Evolutionary conservation across 768 basidiomycete species (phyloP).

Genomic region (Boletus pseudopeckii): DNA sequence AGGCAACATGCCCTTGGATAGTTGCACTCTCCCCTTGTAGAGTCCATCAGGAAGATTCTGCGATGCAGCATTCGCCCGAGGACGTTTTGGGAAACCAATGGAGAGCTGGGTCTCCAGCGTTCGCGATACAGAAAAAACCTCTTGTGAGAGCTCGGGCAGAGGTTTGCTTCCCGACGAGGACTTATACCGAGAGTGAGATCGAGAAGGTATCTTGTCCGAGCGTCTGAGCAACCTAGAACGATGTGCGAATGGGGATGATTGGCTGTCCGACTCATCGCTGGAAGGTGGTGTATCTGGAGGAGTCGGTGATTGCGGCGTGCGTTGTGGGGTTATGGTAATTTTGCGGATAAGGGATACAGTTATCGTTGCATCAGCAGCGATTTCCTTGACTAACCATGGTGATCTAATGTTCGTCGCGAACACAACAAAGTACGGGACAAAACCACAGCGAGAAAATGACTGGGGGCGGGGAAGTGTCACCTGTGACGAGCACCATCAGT

Average conservation of each 20-base stretch:
- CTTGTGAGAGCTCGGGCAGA: slow-evolving; percentile 24
- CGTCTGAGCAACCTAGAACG: slow-evolving; percentile 31
- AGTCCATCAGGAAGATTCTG: slow-evolving; percentile 65
- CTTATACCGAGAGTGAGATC: slow-evolving; percentile 11
- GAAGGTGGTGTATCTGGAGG: slow-evolving; percentile 48
- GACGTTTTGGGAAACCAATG: slow-evolving; percentile 71
- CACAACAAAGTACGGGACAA: slow-evolving; percentile 71
- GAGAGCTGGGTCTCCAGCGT: slow-evolving; percentile 42
- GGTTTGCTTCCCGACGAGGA: slow-evolving; percentile 19
- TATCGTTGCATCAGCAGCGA: slow-evolving; percentile 68
- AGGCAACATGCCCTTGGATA: slow-evolving; percentile 60
- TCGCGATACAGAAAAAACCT: slow-evolving; percentile 16
- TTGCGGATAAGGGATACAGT: slow-evolving; percentile 64
- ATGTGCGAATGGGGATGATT: slow-evolving; percentile 3
- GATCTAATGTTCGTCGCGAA: slow-evolving; percentile 65
- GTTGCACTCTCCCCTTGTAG: slow-evolving; percentile 53
- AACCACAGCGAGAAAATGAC: slow-evolving; percentile 56
- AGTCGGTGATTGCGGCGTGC: slow-evolving; percentile 38
- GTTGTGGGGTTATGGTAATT: slow-evolving; percentile 47
- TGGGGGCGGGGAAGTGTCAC: slow-evolving; percentile 61
- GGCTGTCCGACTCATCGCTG: slow-evolving; percentile 43
- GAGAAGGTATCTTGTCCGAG: slow-evolving; percentile 23
- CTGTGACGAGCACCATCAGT: slow-evolving; percentile 24
- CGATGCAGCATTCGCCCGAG: slow-evolving; percentile 44
- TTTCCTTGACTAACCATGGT: slow-evolving; percentile 53